Base-by-base conservation (phyloP, 2,329 filamentous ascomycete genomes). In the Chaetomiaceae sp. region DNA sequence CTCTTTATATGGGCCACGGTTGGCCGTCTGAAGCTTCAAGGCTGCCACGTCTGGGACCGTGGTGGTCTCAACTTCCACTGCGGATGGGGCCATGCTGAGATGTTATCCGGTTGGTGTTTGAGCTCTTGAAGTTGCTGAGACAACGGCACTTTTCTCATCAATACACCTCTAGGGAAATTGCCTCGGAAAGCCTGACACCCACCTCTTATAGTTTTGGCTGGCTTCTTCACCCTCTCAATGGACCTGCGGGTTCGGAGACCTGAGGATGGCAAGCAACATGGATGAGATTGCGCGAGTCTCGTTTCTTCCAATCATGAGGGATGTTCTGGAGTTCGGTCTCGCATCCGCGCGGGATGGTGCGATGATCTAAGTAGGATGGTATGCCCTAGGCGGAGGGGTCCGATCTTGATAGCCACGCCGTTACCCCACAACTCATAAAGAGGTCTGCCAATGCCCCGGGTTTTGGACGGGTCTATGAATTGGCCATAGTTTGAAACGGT, bases 21-120 rank as follows among this genome's bases (percentile, higher is more conserved):
- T 55, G 5, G 47, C 57, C 30, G 56, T 88, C 68, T 62, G 57
- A 44, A 69, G 63, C 58, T 65, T 68, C 23, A 62, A 50, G 21
- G 55, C 51, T 14, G 54, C 45, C 33, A 62, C 53, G 18, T 58
- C 51, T 11, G 61, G 58, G 33, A 56, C 56, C 25, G 59, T 45
- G 41, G 60, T 54, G 23, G 64, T 66, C 51, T 64, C 44, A 45
- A 65, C 67, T 58, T 68, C 62, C 7, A 63, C 62, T 23, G 67
- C 65, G 23, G 66, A 68, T 30, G 68, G 68, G n/a, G 67, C 67
- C 68, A 70, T 70, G 21, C 42, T 48, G 43, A 4, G 18, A n/a
- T 42, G 18, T 5, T 54, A 42, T 20, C 41, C 34, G 33, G 36
- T 29, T 32, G 10, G 23, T 11, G 9, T 9, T 9, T 27, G 25